Evolutionary conservation across 139 green algal genomes (phyloP), one percentile per base, ranked within the genome.

Genomic region (Deuterostichococcus epilithicus): DNA sequence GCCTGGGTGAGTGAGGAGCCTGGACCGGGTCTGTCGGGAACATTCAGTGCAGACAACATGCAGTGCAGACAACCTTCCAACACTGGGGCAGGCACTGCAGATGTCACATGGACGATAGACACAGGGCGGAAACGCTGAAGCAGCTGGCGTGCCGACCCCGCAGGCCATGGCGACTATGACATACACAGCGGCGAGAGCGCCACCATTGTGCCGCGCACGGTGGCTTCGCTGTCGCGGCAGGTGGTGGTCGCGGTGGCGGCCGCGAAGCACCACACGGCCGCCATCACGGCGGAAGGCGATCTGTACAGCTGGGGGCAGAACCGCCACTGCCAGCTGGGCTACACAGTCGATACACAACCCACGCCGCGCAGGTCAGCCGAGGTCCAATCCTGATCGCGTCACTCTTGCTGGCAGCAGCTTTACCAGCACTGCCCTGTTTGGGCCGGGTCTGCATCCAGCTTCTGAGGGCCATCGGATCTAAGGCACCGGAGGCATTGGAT

Each of bases 261-360:
- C 0, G 92, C 80, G 72, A 97, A 98, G 88, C 90, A 95, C 83
- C 94, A 98, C 89, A 97, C 87, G 38, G 79, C 97, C 44, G 88
- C 86, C 4, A 82, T 92, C 71, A 91, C 90, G 1, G 76, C 36
- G 15, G 78, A 78, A 5, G 95, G 92, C 23, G 93, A 97, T 80
- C 85, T 98, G 44, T 96, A 79, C 52, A 90, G 78, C 10, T 94
- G 90, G 85, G 92, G 94, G 34, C 82, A 44, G 68, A 96, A 96
- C 76, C 77, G 85, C 5, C 84, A 93, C 36, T 91, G 90, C 37
- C 73, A 83, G 45, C 85, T 97, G 76, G 93, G 93, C 25, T 93
- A 92, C 74, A 82, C 80, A 6, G 84, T 86, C 30, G 90, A 97
- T 85, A 93, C 81, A 0, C 91, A 95, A 81, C 87, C 90, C 44